These are phyloP conservation scores for Mortierella sp. DNA, from an alignment of 371 early-diverging fungal species.

Conservation along the genomic window DNA sequence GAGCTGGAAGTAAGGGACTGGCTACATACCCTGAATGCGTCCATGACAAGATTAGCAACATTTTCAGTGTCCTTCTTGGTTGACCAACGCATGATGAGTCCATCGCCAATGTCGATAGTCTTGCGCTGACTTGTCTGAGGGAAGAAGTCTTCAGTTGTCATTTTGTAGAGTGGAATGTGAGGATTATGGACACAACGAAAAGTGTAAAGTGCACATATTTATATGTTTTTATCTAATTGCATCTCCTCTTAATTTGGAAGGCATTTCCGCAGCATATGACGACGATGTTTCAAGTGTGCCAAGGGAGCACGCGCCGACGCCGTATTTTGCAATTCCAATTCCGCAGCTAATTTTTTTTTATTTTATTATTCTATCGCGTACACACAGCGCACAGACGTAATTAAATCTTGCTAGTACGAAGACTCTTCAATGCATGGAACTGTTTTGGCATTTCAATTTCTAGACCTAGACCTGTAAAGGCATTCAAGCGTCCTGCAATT, in stretches of 20 bases:
- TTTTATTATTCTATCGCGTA: too few species aligned
- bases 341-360: too few species aligned
- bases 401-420: conserved; percentile 37
- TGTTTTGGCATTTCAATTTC: conserved; percentile 41
- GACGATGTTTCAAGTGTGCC: too few species aligned
- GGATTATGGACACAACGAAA: too few species aligned
- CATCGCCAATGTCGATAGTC: neutral
- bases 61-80: conserved; percentile 43
- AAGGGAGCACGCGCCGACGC: too few species aligned
- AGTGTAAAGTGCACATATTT: too few species aligned
- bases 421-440: conserved; percentile 28
- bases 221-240: too few species aligned
- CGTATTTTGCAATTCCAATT: too few species aligned
- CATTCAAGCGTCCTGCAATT: conserved; percentile 23
- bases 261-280: too few species aligned
- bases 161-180: too few species aligned
- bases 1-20: neutral
- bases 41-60: conserved; percentile 21
- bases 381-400: too few species aligned
- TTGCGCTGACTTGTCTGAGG: conserved; percentile 7
- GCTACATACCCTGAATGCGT: conserved; percentile 20
- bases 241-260: too few species aligned
- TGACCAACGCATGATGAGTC: conserved; percentile 53
- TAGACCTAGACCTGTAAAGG: conserved; percentile 27
- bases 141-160: conserved; percentile 6